Conservation (phyloP, 2,329 filamentous ascomycete species). For the Cordyceps fumosorosea region DNA sequence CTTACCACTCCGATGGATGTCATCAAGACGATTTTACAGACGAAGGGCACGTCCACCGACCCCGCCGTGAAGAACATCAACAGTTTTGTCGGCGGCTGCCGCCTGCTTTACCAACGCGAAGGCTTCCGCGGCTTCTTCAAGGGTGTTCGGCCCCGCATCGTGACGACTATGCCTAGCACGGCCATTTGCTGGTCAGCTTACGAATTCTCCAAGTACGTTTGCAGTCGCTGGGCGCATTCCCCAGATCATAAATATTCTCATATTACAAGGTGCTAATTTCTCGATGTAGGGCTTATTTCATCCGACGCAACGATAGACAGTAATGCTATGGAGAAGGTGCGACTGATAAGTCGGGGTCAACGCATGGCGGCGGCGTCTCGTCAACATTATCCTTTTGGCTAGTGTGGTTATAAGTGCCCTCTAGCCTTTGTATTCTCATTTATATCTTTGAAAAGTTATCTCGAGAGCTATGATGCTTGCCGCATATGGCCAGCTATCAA, state of each 20-base stretch:
- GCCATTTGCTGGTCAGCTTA: constrained; percentile 96
- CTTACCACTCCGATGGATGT: constrained; percentile 96
- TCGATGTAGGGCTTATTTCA: constrained; percentile 50
- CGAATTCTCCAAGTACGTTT: constrained; percentile 59
- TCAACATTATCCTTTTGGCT: not conserved
- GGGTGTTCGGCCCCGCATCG: constrained; percentile 80
- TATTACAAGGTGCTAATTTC: not conserved
- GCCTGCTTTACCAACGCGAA: constrained; percentile 75
- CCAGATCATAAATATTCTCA: not conserved
- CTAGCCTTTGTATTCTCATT: constrained; percentile 4
- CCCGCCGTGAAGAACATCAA: constrained; percentile 78
- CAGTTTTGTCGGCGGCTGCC: constrained; percentile 71
- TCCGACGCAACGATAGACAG: constrained; percentile 42
- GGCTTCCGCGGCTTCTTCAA: constrained; percentile 87
- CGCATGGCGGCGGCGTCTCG: not conserved
- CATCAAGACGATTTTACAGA: constrained; percentile 96
- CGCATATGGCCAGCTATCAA: not conserved
- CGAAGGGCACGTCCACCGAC: constrained; percentile 76
- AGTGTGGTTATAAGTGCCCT: not conserved
- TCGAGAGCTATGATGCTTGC: constrained; percentile 1
- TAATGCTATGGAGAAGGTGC: constrained; percentile 18
- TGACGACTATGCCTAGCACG: constrained; percentile 97
- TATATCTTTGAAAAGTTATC: constrained; percentile 1
- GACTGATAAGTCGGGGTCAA: not conserved
- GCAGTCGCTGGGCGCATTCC: not conserved